Base-by-base conservation (phyloP, 192 early-diverging fungal species). In the Phlyctochytrium arcticum region DNA sequence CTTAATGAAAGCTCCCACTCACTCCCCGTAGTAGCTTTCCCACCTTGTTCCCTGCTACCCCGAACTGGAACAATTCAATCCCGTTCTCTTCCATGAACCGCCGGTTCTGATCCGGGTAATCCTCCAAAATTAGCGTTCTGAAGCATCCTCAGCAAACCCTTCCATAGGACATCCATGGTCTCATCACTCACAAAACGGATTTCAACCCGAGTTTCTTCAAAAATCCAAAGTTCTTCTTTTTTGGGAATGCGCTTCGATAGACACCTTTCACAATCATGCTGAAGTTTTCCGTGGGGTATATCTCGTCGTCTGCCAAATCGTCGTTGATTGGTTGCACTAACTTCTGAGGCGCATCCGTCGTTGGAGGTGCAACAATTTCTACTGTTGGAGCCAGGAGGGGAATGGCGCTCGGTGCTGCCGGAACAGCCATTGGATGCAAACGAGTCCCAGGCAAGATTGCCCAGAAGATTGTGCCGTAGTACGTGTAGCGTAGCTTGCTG, bases 31-130 rank as follows among this genome's bases (percentile, higher is more conserved):
- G 62, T 6, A 19, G 15, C 23, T 17, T 46, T 12, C 17, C n/a
- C 68, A 89, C 88, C 78, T 95, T 96, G 72, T 96, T 96, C 5
- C 96, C 96, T 7, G 96, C 89, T 27, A 99, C 94, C 17, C 92
- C 93, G 74, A 99, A 99, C 65, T 96, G 95, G 68, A 93, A 90
- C 47, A 98, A 83, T 6, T 71, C 79, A 24, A 98, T 93, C 17
- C 82, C 75, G 73, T 96, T 90, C 36, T 93, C 86, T 48, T 90
- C 78, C 48, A 99, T 66, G 70, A 99, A 99, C 67, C 84, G 87
- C 76, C 88, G 82, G 74, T 93, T 99, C 75, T 94, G 92, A 35
- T 87, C 89, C 6, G 95, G 94, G 73, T 99, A 99, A 32, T 98
- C 94, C 72, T 99, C 96, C 30, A 98, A 72, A 69, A 96, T 97